Conservation (phyloP, 192 early-diverging fungal species). For the Coemansia sp. region DNA sequence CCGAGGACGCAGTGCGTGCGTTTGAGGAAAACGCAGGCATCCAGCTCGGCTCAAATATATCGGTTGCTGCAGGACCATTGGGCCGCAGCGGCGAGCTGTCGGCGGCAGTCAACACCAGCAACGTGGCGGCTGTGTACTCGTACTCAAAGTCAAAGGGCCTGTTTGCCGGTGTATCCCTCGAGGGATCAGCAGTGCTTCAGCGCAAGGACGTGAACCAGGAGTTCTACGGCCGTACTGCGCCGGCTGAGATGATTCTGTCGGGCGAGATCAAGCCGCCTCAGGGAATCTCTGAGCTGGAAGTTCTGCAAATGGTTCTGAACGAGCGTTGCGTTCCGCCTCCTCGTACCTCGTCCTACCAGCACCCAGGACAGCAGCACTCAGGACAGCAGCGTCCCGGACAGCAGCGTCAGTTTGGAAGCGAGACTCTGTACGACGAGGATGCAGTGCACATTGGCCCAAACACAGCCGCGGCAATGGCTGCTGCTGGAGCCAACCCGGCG, state of each 20-base stretch:
- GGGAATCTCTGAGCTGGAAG: slow-evolving; percentile 45
- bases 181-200: slow-evolving; percentile 82
- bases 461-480: slow-evolving; percentile 10
- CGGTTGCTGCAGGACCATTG: slow-evolving; percentile 85
- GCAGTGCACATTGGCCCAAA: slow-evolving; percentile 13
- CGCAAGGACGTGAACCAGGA: slow-evolving; percentile 82
- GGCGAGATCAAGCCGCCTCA: slow-evolving; percentile 71
- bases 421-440: slow-evolving; percentile 48
- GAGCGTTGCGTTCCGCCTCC: slow-evolving; percentile 47
- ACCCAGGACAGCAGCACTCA: not conserved
- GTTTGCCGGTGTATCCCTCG: slow-evolving; percentile 89
- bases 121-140: slow-evolving; percentile 86
- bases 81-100: slow-evolving; percentile 83
- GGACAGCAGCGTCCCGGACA: slow-evolving; percentile 4
- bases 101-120: slow-evolving; percentile 62
- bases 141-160: slow-evolving; percentile 92
- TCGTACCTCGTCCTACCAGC: not conserved
- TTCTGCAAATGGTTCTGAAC: slow-evolving; percentile 37
- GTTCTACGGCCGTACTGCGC: slow-evolving; percentile 79
- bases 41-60: slow-evolving; percentile 80
- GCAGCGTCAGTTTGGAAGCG: slow-evolving; percentile 6
- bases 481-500: not conserved
- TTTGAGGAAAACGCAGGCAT: slow-evolving; percentile 81
- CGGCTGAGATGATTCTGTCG: slow-evolving; percentile 75
- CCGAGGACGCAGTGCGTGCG: slow-evolving; percentile 72